Evolutionary conservation across 192 early-diverging fungal genomes (phyloP).

Genomic region (Entomortierella beljakovae): DNA sequence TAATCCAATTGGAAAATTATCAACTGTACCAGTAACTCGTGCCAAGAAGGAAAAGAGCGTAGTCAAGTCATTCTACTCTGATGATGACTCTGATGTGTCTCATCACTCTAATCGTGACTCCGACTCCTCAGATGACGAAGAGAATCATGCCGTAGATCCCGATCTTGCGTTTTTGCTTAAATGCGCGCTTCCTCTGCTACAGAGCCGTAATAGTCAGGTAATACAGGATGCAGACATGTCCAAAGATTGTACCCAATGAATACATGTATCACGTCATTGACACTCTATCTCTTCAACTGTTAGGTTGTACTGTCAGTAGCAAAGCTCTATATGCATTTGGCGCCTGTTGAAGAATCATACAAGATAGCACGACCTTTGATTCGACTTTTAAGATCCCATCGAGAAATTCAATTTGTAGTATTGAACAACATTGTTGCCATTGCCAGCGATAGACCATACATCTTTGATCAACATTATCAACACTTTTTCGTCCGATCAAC

Average conservation of each 20-base stretch:
- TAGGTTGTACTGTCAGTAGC: constrained; percentile 78
- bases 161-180: constrained; percentile 84
- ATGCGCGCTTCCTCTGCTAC: constrained; percentile 77
- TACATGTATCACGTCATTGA: too few species aligned
- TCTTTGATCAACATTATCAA: constrained; percentile 78
- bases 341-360: constrained; percentile 63
- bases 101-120: constrained; percentile 34
- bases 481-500: constrained; percentile 86
- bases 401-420: constrained; percentile 85
- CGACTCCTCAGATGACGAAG: constrained; percentile 36
- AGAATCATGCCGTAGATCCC: constrained; percentile 67
- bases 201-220: constrained; percentile 88
- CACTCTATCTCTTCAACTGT: neutral
- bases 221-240: too few species aligned
- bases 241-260: too few species aligned
- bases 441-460: constrained; percentile 70
- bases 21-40: neutral
- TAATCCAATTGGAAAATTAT: constrained; percentile 38
- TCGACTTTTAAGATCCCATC: constrained; percentile 74
- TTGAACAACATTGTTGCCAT: constrained; percentile 84
- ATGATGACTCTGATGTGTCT: constrained; percentile 63
- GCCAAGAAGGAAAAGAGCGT: constrained; percentile 53
- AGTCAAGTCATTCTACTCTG: constrained; percentile 61
- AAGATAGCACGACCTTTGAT: constrained; percentile 79
- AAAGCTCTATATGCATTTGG: constrained; percentile 75